Conservation (phyloP, 1,284 basidiomycete species). For the Farysia itapuensis region DNA sequence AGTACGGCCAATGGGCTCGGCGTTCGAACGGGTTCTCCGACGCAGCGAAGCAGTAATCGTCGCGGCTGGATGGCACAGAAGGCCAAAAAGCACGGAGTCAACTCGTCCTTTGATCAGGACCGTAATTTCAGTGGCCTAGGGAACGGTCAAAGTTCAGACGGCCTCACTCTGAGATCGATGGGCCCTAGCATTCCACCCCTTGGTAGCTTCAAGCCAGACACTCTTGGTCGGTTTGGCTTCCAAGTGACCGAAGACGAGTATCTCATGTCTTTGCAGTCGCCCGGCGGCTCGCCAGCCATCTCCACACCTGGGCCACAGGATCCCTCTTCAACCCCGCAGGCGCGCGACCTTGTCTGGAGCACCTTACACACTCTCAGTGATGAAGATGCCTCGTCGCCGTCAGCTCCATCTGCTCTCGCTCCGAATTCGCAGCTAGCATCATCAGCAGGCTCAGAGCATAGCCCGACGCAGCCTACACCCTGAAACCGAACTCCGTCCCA, state of each 20-base stretch:
- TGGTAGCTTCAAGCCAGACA: not conserved
- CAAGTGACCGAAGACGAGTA: slow-evolving; percentile 36
- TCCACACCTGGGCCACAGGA: slow-evolving; percentile 21
- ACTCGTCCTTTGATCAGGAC: slow-evolving; percentile 4
- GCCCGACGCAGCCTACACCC: too few species aligned
- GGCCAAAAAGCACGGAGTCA: slow-evolving; percentile 39
- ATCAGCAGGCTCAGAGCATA: not conserved
- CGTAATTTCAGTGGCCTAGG: too few species aligned
- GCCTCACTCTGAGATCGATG: not conserved
- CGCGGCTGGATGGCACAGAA: slow-evolving; percentile 47
- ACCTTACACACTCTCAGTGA: not conserved
- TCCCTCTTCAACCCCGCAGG: slow-evolving; percentile 2
- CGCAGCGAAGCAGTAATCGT: slow-evolving; percentile 21
- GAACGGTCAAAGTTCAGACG: not conserved
- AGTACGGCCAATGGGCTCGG: slow-evolving; percentile 8
- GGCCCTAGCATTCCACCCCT: not conserved
- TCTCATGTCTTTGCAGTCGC: slow-evolving; percentile 24
- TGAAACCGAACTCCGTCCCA: too few species aligned
- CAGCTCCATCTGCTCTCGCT: too few species aligned
- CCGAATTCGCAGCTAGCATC: not conserved
- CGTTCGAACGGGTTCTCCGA: slow-evolving; percentile 11
- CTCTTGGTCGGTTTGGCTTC: slow-evolving; percentile 4
- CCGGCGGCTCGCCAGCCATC: slow-evolving; percentile 24
- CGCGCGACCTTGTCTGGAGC: too few species aligned
- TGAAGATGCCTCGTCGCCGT: not conserved